Evolutionary conservation across 805 yeast species (phyloP), one percentile per base, ranked within the genome.

Genomic region (Saccharomycopsis synnaedendra): DNA sequence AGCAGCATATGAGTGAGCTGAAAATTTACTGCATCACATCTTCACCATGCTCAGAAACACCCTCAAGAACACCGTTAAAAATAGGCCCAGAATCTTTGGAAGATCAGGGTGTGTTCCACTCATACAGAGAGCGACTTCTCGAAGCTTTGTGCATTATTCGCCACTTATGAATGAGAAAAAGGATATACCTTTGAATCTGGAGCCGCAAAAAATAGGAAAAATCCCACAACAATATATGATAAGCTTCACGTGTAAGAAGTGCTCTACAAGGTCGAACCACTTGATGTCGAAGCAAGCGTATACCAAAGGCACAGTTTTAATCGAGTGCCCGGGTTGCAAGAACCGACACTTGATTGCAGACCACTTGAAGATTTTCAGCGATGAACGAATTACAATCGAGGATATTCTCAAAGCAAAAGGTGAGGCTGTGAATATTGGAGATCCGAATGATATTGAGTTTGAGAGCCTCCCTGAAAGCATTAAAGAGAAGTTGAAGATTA

Each of bases 271-370:
- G 48, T 87, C 96, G 0, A 78, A 88, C 3, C 97, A 90, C 59
- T 74, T 82, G n/a, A 82, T 90, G 59, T 83, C 96, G 4, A 89
- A 89, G 56, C 97, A 90, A 64, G 89, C 96, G 0, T 90, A 90
- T 61, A 76, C 82, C 9, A 67, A 71, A 6, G 97, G 97, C 1
- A 81, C 96, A 0, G 95, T 90, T 3, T 66, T 87, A 44, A 82
- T 90, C 29, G 87, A 86, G 58, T 90, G 97, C 61, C 97, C 97
- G 0, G 85, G 88, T 10, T 90, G 97, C 62, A 73, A 82, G 54
- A 81, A 76, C 58, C 76, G 96, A 54, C 97, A 90, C 60, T 66
- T 90, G 59, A 89, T 90, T 39, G 95, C 97, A 0, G 97, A 90
- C 60, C 89, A 83, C 59, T 64, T 83, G 50, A 81, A 79, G 67